Evolutionary conservation across 164 flowering plant species (phyloP), one percentile per base, ranked within the genome.

Genomic region (Tetracentron sinense): DNA sequence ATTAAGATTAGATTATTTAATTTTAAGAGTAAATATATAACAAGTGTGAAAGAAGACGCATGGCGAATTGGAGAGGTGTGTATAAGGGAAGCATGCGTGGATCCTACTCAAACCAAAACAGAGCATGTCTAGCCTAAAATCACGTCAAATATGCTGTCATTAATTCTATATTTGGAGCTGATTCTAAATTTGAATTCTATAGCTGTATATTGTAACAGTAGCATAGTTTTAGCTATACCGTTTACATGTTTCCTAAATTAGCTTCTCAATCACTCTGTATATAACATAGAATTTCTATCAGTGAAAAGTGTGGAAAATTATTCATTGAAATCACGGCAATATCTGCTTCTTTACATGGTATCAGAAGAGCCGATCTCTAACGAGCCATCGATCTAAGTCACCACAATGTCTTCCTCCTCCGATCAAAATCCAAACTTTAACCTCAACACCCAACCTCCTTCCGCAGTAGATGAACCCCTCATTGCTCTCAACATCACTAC

Each of bases 61-160:
- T n/a, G n/a, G n/a, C n/a, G n/a, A n/a, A n/a, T n/a, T n/a, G n/a
- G n/a, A n/a, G n/a, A n/a, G n/a, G n/a, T n/a, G n/a, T n/a, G n/a
- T 48, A 48, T 19, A 48, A 48, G 26, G 52, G 52, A 48, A 48
- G 23, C 16, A 48, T 48, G 25, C 1, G 52, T 48, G 52, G 52
- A 48, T 48, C 44, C 2, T 1, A 16, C 44, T 38, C 44, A 38
- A 35, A 20, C 8, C 47, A 35, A 38, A 58, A 38, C 23, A 46
- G 25, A 60, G 63, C 52, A 60, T 60, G 53, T 46, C 16, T 60
- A 44, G 53, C 52, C 53, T 58, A 21, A 54, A 54, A 54, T 54
- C 57, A 27, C 15, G 33, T 16, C 27, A 27, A 26, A 54, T 27
- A 54, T 54, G 27, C 57, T 27, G 57, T 54, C 57, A 54, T 54